These are phyloP conservation scores for Phytopythium helicoides DNA, from an alignment of 352 stramenopile genomes.

Conservation along the genomic window DNA sequence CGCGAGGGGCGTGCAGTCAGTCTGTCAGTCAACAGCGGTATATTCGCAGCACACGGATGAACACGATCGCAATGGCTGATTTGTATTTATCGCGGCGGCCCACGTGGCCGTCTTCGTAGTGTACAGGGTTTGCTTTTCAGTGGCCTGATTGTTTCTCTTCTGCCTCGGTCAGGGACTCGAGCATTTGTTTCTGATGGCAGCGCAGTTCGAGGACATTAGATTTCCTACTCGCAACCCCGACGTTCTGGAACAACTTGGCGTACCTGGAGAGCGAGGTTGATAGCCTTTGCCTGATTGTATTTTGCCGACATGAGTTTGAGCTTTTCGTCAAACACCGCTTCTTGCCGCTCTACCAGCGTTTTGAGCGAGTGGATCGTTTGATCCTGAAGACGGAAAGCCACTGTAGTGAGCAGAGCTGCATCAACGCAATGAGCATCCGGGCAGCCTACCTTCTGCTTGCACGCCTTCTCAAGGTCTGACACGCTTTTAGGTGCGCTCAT, in stretches of 20 bases:
- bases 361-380: constrained; percentile 65
- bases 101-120: too few species aligned
- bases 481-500: constrained; percentile 30
- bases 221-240: neutral
- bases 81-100: constrained; percentile 25
- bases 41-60: neutral
- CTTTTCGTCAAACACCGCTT: constrained; percentile 66
- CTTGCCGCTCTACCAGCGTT: constrained; percentile 64
- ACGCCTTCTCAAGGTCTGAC: constrained; percentile 66
- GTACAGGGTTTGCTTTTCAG: too few species aligned
- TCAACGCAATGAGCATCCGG: neutral
- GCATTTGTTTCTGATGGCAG: constrained; percentile 45
- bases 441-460: constrained; percentile 71
- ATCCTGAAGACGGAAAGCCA: constrained; percentile 28
- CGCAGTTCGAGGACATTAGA: neutral
- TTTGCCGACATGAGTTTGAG: constrained; percentile 63
- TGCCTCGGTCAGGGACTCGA: constrained; percentile 44
- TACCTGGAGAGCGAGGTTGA: constrained; percentile 80
- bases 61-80: neutral
- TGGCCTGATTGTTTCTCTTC: constrained; percentile 16
- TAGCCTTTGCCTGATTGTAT: constrained; percentile 78
- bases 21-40: too few species aligned
- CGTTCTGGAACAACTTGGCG: neutral
- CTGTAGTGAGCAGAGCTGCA: neutral
- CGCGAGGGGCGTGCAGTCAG: neutral